Base-by-base conservation (phyloP, 2,329 filamentous ascomycete species). In the Diaporthe sp. region DNA sequence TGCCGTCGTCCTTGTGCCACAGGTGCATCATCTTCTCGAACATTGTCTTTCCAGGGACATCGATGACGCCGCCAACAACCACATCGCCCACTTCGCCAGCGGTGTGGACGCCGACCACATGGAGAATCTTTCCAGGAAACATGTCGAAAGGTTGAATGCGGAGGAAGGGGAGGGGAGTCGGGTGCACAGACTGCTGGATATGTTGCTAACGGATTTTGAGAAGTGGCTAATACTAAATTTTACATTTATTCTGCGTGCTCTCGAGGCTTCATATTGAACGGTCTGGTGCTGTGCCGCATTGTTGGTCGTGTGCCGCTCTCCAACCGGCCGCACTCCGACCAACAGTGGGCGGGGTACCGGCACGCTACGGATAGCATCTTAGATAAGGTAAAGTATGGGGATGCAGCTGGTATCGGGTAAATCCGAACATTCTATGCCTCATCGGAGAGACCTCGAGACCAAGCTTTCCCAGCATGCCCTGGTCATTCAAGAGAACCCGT, bases 1-100 rank as follows among this genome's bases (percentile, higher is more conserved):
- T 75, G 28, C 82, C 73, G 72, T 88, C 86, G 7, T 84, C 80
- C 44, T 86, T 80, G 9, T 79, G 80, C 75, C 80, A 80, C 75
- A 88, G 86, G 77, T 87, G 80, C 4, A 82, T 77, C n/a, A 89
- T 79, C 77, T 89, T 89, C 4, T 88, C 86, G 75, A 83, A 86
- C 87, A 89, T 88, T 25, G 85, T 87, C 44, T 83, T 83, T 13
- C 84, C 84, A 1, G 82, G 79, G 0, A 84, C 81, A 42, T 89
- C 86, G 0, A 85, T 81, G 4, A 88, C 85, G 34, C 87, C 88
- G 22, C 86, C 86, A 19, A 85, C 83, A 58, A 89, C 84, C 13
- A 89, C 87, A 78, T 89, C 87, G 65, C 87, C 85, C 0, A 88
- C 85, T 79, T 85, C 83, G 68, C 86, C 86, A 75, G 84, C 84